Evolutionary conservation across 2,329 filamentous ascomycete species (phyloP), one percentile per base, ranked within the genome.

Genomic region (Microsporum canis): DNA sequence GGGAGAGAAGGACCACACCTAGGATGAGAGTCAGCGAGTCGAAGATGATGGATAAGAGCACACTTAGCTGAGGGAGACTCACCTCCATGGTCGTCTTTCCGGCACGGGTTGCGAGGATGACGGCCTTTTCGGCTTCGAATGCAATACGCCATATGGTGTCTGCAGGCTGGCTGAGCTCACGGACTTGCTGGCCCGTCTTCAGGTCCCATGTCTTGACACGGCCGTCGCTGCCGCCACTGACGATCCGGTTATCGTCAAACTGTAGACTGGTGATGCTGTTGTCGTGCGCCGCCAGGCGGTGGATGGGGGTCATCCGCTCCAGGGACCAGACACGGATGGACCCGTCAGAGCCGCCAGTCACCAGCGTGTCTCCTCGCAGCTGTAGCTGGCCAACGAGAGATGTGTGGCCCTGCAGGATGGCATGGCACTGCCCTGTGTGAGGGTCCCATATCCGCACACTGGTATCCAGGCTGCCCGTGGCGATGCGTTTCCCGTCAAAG

Each of bases 141-240:
- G 95, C 94, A 38, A 99, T 92, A 63, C 94, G 84, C 94, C 94
- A 99, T 0, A 99, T 94, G 14, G 92, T 91, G 71, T 99, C 92
- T 0, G 92, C 90, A 59, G 92, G 91, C 23, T 88, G 86, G 55
- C 92, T 92, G 47, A 99, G 82, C 75, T 99, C 94, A 63, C 94
- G 85, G 27, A 99, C 89, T 33, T 96, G 81, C 62, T 89, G 87
- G 2, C 94, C 94, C 1, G 89, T 94, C 74, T 94, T 91, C 62
- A 97, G 79, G 76, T 96, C 92, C 94, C 94, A 99, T 60, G 99
- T 91, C 76, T 97, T 99, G 66, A 99, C 94, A 59, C 94, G 83
- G n/a, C 94, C 94, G 74, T 99, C 94, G 68, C 89, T 95, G 57
- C 94, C 95, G 67, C 94, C 94, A 71, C 90, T 96, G 61, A 99